Conservation (phyloP, 805 yeast genomes). For the Phaffomyces opuntiae region DNA sequence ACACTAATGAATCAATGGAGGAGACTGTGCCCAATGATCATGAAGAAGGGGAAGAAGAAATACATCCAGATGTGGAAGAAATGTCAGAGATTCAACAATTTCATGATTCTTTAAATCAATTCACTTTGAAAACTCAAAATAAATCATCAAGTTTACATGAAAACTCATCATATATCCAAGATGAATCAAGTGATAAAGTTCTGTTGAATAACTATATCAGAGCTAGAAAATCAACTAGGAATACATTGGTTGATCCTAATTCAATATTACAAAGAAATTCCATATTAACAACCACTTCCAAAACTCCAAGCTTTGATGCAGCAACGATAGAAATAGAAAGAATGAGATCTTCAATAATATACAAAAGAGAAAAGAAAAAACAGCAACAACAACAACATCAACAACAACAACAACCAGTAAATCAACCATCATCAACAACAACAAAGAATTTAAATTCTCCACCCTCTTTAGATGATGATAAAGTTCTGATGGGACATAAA, state of each 20-base stretch:
- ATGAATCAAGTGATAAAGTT: slow-evolving; percentile 23
- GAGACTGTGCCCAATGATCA: not conserved
- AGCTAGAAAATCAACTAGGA: slow-evolving; percentile 15
- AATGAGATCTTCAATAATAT: slow-evolving; percentile 41
- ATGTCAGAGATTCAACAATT: not conserved
- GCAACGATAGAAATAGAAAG: slow-evolving; percentile 40
- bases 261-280: not conserved
- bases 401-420: too few species aligned
- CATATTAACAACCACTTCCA: slow-evolving; percentile 9
- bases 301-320: slow-evolving; percentile 25
- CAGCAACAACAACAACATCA: slow-evolving; percentile 5
- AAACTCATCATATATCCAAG: slow-evolving; percentile 30
- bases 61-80: not conserved
- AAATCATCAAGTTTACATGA: slow-evolving; percentile 10
- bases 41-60: not conserved
- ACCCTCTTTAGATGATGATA: slow-evolving; percentile 38
- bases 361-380: slow-evolving; percentile 36
- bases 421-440: too few species aligned
- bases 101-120: not conserved
- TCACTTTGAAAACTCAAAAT: not conserved
- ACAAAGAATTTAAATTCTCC: not conserved
- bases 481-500: slow-evolving; percentile 67
- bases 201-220: slow-evolving; percentile 26
- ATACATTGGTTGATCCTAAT: not conserved
- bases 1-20: not conserved